Evolutionary conservation across 1,284 basidiomycete genomes (phyloP), one percentile per base, ranked within the genome.

Genomic region (Cryptococcus depauperatus): DNA sequence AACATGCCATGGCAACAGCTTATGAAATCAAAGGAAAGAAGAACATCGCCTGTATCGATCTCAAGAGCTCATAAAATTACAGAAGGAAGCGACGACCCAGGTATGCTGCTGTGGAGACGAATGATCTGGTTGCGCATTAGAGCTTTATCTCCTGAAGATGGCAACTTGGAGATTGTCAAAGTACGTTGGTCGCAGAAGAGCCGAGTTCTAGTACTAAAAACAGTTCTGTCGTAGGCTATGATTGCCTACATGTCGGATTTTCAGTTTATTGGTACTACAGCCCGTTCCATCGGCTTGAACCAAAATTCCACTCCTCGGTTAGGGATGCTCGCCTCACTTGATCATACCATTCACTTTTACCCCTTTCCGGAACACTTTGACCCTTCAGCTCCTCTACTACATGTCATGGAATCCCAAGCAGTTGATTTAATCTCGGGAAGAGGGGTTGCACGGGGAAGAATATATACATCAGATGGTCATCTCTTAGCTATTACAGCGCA

Each of bases 331-430:
- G 84, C 84, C 11, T 84, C 84, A 0, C 73, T 92, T 34, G 88
- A 91, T 69, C 89, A 93, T 69, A 77, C 82, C 23, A 83, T 90
- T 46, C 85, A 79, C 71, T 92, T 82, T 68, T 91, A 90, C 62
- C 69, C 69, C 75, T 65, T 55, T 52, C 87, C 85, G 47, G 75
- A 85, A 54, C 70, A 77, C 42, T 86, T 90, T 58, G 77, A 87
- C 61, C 83, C 83, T 51, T 79, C 80, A 18, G 80, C 85, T 46
- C 89, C 86, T 77, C 58, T 91, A 27, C 75, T 91, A 44, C 85
- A 89, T 59, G 81, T 85, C 77, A 81, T 86, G 62, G 75, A 78
- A 44, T 81, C 78, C 29, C 80, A 82, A 1, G 73, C 78, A 18
- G 76, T 78, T 16, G 80, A 79, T n/a, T 78, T 66, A 7, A 45